Base-by-base conservation (phyloP, 176 grass and related monocot species). In the Bromus sterilis region DNA sequence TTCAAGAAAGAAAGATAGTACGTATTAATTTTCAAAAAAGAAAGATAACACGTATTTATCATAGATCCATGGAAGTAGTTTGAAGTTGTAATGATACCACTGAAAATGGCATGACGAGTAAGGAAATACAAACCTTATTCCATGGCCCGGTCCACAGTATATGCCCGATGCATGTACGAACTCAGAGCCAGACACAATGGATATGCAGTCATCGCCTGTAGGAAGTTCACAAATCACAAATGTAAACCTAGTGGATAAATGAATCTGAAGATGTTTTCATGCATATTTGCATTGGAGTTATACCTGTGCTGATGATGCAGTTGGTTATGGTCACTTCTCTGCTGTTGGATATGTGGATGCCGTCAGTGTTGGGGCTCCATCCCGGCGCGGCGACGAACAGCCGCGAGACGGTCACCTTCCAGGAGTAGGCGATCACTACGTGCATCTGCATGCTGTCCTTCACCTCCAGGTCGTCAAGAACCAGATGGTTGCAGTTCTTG, bases 151-250 rank as follows among this genome's bases (percentile, higher is more conserved):
- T 55, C 91, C 94, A 15, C 94, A 97, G 35, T 89, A 73, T 75
- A 85, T 94, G 51, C 87, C 69, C 20, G 59, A 71, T n/a, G 77
- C 92, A 32, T 68, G 64, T 28, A 97, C 76, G 64, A 88, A 76
- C 49, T 34, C 78, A 16, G 85, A 89, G 21, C 92, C 91, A 67
- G 74, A 82, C 23, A 92, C 94, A 28, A 97, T 97, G 41, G 94
- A 89, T 86, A 97, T 85, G 84, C 94, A 97, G 60, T 97, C 92
- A 80, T 97, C 94, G 18, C 92, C 94, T 97, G 80, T 23, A 66
- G 40, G 20, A 1, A 68, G 6, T 1, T 21, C 59, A 37, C 14
- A 55, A 84, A 79, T 81, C 71, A 68, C 26, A 74, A n/a, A n/a
- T n/a, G n/a, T n/a, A 10, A 34, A 16, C 0, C 3, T 9, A 12